Evolutionary conservation across 1,139 yeast species (phyloP), one percentile per base, ranked within the genome.

Genomic region (Debaryomyces sp.): DNA sequence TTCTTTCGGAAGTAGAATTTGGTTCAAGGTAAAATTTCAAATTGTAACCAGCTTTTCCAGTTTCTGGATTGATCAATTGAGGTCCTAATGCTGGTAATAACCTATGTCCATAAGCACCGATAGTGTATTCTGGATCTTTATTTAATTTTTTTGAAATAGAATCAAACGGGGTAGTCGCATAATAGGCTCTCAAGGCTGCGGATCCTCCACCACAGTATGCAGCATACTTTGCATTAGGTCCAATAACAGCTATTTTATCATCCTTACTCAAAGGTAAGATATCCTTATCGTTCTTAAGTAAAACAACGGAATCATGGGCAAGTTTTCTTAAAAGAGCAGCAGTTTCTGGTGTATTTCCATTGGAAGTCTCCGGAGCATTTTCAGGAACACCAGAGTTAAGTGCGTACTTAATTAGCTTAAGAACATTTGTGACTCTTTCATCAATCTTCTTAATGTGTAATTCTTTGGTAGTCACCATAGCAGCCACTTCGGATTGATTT

Each of bases 281-380:
- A 41, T 59, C 50, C 42, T 63, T 61, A 21, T 79, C 80, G 60
- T 82, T 82, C 50, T 67, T 81, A 58, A 82, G 69, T 52, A 82
- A 60, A 3, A 81, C 85, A 42, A 77, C 68, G 3, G 82, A 66
- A 47, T 80, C 84, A 32, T 66, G 72, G 17, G 80, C 84, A 5
- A 79, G 55, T 50, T 71, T 62, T 58, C 84, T 70, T 50, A 81
- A 63, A 6, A 75, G 54, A 27, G 45, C 53, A 12, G 70, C 43
- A 1, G 83, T 76, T 54, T 77, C 78, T 5, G 72, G 67, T 3
- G 74, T 68, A 52, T 75, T 35, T 22, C 38, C 70, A 41, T 57
- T 58, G 22, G 51, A 41, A 18, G 63, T 57, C 39, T 72, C 57
- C 4, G 65, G 56, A 32, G 53, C 72, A 45, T 56, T 50, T 43